A percentile compares a stretch with the other conserved stretches of the same genome.
Evolutionary conservation across 225 moss, liverwort and hornwort species (phyloP).

Genomic region (Pleurozium schreberi): DNA sequence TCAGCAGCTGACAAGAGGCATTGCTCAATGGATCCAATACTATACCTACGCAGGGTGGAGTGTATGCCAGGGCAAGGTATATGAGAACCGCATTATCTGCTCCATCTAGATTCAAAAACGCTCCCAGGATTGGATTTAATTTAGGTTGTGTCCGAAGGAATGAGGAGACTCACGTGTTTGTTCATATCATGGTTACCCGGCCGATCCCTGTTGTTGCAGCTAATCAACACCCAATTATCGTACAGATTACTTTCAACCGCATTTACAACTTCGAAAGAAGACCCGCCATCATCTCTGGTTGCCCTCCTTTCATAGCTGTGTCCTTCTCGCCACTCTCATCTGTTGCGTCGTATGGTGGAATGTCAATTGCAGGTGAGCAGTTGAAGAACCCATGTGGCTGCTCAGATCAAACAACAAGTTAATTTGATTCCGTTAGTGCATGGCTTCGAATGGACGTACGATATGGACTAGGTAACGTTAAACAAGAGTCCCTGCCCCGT

Average conservation of each 20-base stretch:
- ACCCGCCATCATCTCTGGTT: constrained; percentile 4
- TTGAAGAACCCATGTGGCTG: constrained; percentile 94
- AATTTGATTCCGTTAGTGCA: not conserved
- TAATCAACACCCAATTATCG: not conserved
- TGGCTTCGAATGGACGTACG: not conserved
- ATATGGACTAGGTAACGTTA: not conserved
- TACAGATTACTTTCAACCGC: not conserved
- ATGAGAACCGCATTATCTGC: not conserved
- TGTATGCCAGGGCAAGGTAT: not conserved
- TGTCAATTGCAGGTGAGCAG: constrained; percentile 83
- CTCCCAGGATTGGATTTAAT: not conserved
- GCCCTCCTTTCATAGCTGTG: constrained; percentile 10
- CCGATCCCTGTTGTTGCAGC: not conserved
- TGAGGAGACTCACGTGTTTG: not conserved
- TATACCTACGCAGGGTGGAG: not conserved
- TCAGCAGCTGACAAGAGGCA: not conserved
- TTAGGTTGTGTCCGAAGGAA: not conserved
- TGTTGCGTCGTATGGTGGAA: constrained; percentile 49
- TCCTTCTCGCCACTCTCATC: constrained; percentile 26
- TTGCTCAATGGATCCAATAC: not conserved
- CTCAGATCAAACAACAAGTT: not conserved
- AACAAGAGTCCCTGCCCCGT: not conserved
- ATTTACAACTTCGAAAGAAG: constrained; percentile 28
- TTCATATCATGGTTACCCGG: not conserved
- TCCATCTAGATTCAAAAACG: not conserved